Conservation (phyloP, 208 protist genomes). For the Acanthamoeba pearcei region DNA sequence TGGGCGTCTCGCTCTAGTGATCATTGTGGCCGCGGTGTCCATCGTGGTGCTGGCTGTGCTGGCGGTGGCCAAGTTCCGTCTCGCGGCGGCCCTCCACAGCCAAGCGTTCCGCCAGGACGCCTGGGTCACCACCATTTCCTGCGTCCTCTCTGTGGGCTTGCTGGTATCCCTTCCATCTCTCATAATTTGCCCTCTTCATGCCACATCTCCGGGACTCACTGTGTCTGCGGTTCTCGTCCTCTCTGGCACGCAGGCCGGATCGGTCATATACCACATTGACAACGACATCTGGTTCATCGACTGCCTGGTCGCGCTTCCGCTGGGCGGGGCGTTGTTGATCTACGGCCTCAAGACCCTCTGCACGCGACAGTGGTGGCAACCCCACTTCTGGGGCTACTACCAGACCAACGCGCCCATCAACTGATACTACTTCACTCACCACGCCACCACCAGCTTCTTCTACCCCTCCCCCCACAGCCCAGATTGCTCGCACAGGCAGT, state of each 20-base stretch:
- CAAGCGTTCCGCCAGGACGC: conserved; percentile 50
- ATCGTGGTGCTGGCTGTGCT: conserved; percentile 50
- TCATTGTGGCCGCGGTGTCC: conserved; percentile 7
- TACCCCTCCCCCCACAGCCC: no score
- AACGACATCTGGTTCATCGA: conserved; percentile 63
- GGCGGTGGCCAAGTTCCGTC: conserved; percentile 52
- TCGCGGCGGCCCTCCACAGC: neutral
- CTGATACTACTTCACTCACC: neutral
- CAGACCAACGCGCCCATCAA: conserved; percentile 16
- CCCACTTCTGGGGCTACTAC: conserved; percentile 67
- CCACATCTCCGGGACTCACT: no score
- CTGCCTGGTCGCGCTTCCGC: conserved; percentile 29
- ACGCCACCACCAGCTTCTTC: no score
- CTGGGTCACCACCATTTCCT: conserved; percentile 51
- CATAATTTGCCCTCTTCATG: neutral
- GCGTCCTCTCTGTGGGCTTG: conserved; percentile 16
- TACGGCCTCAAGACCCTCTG: conserved; percentile 45
- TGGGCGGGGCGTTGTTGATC: neutral
- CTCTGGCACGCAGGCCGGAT: neutral
- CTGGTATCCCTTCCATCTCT: neutral
- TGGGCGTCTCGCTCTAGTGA: neutral
- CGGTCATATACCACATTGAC: conserved; percentile 12
- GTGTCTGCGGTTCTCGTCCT: neutral
- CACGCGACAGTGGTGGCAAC: conserved; percentile 37
- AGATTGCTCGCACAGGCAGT: no score